Base-by-base conservation (phyloP, 2,329 filamentous ascomycete genomes). In the Metarhizium rileyi region DNA sequence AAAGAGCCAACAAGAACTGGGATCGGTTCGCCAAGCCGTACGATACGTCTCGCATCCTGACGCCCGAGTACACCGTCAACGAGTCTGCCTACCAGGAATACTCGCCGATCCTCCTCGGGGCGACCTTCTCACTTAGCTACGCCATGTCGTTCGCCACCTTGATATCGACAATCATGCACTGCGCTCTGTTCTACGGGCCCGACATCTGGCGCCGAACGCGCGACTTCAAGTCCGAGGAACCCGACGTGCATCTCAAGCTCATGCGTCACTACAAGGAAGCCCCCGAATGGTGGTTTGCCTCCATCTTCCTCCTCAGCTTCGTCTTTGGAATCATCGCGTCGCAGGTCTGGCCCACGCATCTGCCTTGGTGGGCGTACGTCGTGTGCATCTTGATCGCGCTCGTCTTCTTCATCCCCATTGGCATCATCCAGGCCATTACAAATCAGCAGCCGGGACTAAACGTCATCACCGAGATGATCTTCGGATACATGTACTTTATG, bases 21-120 rank as follows among this genome's bases (percentile, higher is more conserved):
- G 80, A 84, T 62, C 82, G 83, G 57, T 80, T 71, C 0, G 80
- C 76, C 7, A 55, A 65, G 3, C 52, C 62, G 1, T 84, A 85
- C 64, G 74, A 83, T 54, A 77, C 78, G 1, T 66, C 67, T 10
- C 68, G 69, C 4, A 80, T 84, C 41, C 69, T 84, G 25, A 74
- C 71, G 43, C 55, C 67, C 0, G 66, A 79, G 47, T 67, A 69
- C 52, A 69, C 72, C 10, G 72, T 84, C 47, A 73, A 84, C 60
- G 68, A 73, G 50, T 69, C 67, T 2, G 75, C 75, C 16, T 84
- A 85, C 61, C 63, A 71, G 48, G 66, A 65, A 4, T 84, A 85
- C 61, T 84, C 73, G 0, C 75, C 74, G 4, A 65, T 77, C 20
- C 71, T 74, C 51, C 56, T 82, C 30, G 76, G 74, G 0, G 76